Percentiles rank a stretch among this genome's conserved stretches.
Evolutionary conservation across 139 green algal species (phyloP).

Genomic region (Bryopsis sp.): DNA sequence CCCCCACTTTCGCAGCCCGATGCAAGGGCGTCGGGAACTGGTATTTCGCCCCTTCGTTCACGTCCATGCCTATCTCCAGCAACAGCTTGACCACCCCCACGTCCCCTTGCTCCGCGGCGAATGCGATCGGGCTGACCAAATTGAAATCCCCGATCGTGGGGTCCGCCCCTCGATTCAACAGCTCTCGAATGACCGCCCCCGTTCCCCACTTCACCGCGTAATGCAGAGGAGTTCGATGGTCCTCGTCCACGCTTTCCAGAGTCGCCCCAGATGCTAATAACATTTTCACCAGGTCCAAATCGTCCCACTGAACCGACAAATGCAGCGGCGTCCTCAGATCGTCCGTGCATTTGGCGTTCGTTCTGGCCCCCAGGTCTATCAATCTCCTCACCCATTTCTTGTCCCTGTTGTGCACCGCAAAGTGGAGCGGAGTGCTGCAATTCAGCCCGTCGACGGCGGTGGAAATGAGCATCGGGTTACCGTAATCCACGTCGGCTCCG

Average conservation of each 20-base stretch:
- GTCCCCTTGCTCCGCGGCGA: neutral
- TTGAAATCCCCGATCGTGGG: neutral
- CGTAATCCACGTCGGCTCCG: constrained; percentile 16
- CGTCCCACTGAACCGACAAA: neutral
- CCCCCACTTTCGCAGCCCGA: neutral
- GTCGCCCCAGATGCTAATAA: neutral
- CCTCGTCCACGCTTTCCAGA: neutral
- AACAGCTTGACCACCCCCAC: neutral
- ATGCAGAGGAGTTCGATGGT: constrained; percentile 2
- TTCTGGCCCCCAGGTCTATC: neutral
- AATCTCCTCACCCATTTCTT: neutral
- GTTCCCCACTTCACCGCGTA: neutral
- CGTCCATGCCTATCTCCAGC: neutral
- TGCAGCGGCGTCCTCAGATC: constrained; percentile 11
- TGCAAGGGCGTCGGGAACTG: constrained; percentile 10
- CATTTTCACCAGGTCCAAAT: neutral
- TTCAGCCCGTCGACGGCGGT: neutral
- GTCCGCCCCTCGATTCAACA: neutral
- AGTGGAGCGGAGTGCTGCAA: constrained; percentile 14
- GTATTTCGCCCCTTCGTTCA: neutral
- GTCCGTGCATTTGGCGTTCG: constrained; percentile 10
- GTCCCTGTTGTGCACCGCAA: constrained; percentile 10
- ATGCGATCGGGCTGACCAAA: neutral
- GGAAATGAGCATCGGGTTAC: neutral
- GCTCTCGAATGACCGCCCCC: constrained; percentile 1